Conservation (phyloP, 495 filamentous ascomycete genomes). For the Clavariopsis aquatica region DNA sequence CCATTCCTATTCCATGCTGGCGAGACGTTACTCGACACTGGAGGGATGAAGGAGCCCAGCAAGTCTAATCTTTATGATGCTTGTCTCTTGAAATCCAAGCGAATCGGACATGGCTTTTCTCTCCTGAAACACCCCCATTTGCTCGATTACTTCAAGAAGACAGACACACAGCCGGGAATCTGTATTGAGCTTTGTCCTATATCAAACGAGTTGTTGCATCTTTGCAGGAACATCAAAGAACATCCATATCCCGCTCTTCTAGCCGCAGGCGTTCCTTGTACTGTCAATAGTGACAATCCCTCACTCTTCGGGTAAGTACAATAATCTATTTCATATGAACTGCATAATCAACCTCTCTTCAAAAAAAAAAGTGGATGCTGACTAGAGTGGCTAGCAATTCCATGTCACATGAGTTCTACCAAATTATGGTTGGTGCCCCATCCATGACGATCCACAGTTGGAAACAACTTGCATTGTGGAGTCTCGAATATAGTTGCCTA, state of each 20-base stretch:
- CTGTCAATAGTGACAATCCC: slow-evolving; percentile 48
- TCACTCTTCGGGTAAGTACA: slow-evolving; percentile 45
- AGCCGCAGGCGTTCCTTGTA: slow-evolving; percentile 45
- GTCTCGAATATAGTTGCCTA: slow-evolving; percentile 45
- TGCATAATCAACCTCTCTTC: background rate
- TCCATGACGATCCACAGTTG: slow-evolving; percentile 46
- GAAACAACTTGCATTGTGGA: slow-evolving; percentile 47
- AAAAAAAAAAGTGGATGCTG: no score
- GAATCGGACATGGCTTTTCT: slow-evolving; percentile 46
- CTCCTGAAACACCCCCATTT: slow-evolving; percentile 45
- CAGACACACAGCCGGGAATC: slow-evolving; percentile 24
- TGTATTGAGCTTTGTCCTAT: slow-evolving; percentile 48
- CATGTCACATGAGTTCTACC: slow-evolving; percentile 47
- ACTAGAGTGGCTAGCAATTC: slow-evolving; percentile 39
- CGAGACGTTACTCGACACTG: slow-evolving; percentile 47
- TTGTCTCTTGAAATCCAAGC: slow-evolving; percentile 42
- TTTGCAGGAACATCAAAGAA: slow-evolving; percentile 46
- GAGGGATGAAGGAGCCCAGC: slow-evolving; percentile 42
- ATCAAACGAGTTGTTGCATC: slow-evolving; percentile 47
- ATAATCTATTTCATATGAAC: background rate
- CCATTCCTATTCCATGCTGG: slow-evolving; percentile 49
- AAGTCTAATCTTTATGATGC: slow-evolving; percentile 48
- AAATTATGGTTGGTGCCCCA: slow-evolving; percentile 47
- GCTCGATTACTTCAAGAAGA: slow-evolving; percentile 42
- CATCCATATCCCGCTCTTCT: slow-evolving; percentile 45